Evolutionary conservation across 345 rosid genomes (phyloP).

Genomic region (Psidium guajava): DNA sequence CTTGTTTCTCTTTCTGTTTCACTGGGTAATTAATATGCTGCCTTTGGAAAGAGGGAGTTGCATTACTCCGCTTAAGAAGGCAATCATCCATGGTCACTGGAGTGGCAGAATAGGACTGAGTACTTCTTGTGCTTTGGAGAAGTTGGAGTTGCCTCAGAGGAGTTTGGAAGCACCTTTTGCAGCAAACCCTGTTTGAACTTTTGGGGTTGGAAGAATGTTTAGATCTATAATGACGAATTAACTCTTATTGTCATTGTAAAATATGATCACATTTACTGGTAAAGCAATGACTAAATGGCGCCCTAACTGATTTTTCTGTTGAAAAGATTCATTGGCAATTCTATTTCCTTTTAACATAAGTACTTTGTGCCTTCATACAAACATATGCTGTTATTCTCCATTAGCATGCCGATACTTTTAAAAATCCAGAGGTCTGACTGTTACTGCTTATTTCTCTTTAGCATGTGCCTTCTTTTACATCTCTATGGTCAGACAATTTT

Average conservation of each 20-base stretch:
- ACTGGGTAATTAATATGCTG: neutral
- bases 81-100: neutral
- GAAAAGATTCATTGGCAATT: neutral
- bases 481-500: neutral
- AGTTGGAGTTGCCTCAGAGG: neutral
- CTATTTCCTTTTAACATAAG: neutral
- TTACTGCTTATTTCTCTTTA: neutral
- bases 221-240: neutral
- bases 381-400: neutral
- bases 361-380: neutral
- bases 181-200: neutral
- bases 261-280: neutral
- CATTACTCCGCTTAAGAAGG: neutral
- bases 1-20: neutral
- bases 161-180: neutral
- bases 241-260: neutral
- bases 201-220: neutral
- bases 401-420: neutral
- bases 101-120: neutral
- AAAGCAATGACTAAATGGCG: neutral
- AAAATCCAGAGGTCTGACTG: neutral
- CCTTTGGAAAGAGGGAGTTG: neutral
- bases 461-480: neutral
- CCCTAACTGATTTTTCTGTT: neutral
- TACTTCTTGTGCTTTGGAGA: neutral